Conservation (phyloP, 2,329 filamentous ascomycete species). For the Arthrobotrys sphaeroides region DNA sequence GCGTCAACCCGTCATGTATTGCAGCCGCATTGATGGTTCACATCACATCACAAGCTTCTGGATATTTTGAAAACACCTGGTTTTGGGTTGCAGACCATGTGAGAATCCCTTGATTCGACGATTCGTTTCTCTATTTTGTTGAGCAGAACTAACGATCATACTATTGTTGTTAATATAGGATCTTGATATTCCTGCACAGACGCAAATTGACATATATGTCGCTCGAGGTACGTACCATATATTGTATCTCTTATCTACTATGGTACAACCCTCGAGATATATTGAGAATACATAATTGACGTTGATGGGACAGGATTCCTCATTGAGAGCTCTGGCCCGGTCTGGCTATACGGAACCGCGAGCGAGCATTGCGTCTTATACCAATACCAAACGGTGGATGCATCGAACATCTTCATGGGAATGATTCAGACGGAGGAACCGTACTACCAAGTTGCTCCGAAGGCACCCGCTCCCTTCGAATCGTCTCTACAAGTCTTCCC, state of each 20-base stretch:
- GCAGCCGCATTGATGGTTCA: slow-evolving; percentile 62
- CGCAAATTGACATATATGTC: slow-evolving; percentile 60
- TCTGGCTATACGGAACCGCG: slow-evolving; percentile 64
- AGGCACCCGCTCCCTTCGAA: slow-evolving; percentile 63
- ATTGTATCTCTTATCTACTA: slow-evolving; percentile 29
- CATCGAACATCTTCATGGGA: slow-evolving; percentile 65
- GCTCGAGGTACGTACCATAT: slow-evolving; percentile 51
- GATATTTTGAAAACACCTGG: slow-evolving; percentile 66
- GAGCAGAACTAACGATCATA: neutral
- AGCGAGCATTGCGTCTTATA: slow-evolving; percentile 67
- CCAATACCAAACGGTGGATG: slow-evolving; percentile 66
- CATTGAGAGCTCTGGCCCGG: slow-evolving; percentile 58
- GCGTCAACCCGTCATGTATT: slow-evolving; percentile 60
- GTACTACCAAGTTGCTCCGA: slow-evolving; percentile 63
- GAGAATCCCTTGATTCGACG: slow-evolving; percentile 61
- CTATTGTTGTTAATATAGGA: slow-evolving; percentile 63
- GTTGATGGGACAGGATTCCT: slow-evolving; percentile 58
- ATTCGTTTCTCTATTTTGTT: too few relatives aligned
- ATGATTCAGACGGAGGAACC: slow-evolving; percentile 66
- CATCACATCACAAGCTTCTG: slow-evolving; percentile 58
- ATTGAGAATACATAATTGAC: slow-evolving; percentile 28
- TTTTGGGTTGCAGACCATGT: too few relatives aligned
- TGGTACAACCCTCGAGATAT: slow-evolving; percentile 57
- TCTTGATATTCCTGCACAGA: slow-evolving; percentile 19
- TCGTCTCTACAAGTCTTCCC: neutral